These are phyloP conservation scores for Penicillium pancosmium DNA, from an alignment of 495 filamentous ascomycete species.

Conservation along the genomic window DNA sequence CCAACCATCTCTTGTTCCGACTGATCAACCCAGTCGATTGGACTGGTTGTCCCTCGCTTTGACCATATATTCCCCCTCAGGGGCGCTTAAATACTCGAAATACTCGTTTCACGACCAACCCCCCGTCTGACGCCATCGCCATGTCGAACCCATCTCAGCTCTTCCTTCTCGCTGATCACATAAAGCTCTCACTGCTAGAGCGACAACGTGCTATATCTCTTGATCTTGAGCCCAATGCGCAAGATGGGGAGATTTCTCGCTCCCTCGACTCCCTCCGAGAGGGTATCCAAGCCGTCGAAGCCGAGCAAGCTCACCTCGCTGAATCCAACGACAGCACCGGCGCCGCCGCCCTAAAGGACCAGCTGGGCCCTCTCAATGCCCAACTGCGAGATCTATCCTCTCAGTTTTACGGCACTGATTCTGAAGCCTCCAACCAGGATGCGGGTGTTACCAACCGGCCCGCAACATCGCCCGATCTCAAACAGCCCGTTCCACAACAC, in stretches of 20 bases:
- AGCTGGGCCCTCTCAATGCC: constrained; percentile 60
- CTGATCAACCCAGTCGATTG: not conserved
- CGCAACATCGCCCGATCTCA: constrained; percentile 48
- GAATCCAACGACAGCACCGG: constrained; percentile 57
- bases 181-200: constrained; percentile 67
- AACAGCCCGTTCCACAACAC: constrained; percentile 51
- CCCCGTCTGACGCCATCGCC: constrained; percentile 24
- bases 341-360: constrained; percentile 67
- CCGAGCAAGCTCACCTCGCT: constrained; percentile 63
- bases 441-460: constrained; percentile 56
- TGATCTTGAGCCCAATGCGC: constrained; percentile 79
- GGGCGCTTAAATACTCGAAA: not conserved
- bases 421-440: constrained; percentile 63
- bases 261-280: constrained; percentile 85
- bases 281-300: constrained; percentile 75
- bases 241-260: constrained; percentile 86
- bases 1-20: constrained; percentile 1
- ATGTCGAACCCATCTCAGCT: constrained; percentile 63
- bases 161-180: constrained; percentile 57
- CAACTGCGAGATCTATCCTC: constrained; percentile 61
- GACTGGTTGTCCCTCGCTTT: constrained; percentile 2
- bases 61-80: constrained; percentile 4
- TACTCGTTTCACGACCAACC: constrained; percentile 3
- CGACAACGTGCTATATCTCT: constrained; percentile 86
- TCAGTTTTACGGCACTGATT: constrained; percentile 64